Percentiles rank a stretch among this genome's conserved stretches.
phyloP scores from a whole-genome alignment of 1,284 basidiomycete species.

The Malassezia furfur region DNA sequence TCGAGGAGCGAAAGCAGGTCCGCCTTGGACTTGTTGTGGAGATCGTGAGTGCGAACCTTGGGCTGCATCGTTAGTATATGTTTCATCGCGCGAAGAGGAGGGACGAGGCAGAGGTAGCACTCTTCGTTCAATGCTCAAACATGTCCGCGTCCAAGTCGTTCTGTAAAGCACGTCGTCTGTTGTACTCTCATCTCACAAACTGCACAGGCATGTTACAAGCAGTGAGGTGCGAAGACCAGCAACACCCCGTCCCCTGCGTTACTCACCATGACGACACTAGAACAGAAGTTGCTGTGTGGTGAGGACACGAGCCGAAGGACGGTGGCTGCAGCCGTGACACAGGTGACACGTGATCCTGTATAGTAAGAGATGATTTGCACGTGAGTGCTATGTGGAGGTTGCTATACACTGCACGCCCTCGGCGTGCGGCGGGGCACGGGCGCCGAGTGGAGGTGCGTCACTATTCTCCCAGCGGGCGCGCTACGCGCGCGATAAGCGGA shows the following conservation, averaged over 20 bases:
- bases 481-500: neutral
- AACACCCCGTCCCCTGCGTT: too few species aligned
- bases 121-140: neutral
- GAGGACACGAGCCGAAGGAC: neutral
- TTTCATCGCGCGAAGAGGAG: neutral
- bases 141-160: too few species aligned
- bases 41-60: conserved; percentile 88
- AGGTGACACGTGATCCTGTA: neutral
- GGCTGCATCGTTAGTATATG: conserved; percentile 19
- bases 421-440: too few species aligned
- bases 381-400: conserved; percentile 1
- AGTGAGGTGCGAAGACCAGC: too few species aligned
- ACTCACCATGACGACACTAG: conserved; percentile 20
- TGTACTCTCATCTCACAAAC: too few species aligned
- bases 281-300: conserved; percentile 1
- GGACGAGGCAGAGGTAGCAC: neutral
- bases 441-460: neutral
- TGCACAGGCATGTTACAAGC: too few species aligned
- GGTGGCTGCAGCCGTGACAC: neutral
- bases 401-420: neutral
- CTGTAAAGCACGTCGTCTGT: too few species aligned
- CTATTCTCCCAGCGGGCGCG: neutral
- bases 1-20: conserved; percentile 89
- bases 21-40: conserved; percentile 97
- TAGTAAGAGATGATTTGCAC: neutral